These are phyloP conservation scores for Fusarium camptoceras DNA, from an alignment of 2,329 filamentous ascomycete genomes.

Conservation along the genomic window DNA sequence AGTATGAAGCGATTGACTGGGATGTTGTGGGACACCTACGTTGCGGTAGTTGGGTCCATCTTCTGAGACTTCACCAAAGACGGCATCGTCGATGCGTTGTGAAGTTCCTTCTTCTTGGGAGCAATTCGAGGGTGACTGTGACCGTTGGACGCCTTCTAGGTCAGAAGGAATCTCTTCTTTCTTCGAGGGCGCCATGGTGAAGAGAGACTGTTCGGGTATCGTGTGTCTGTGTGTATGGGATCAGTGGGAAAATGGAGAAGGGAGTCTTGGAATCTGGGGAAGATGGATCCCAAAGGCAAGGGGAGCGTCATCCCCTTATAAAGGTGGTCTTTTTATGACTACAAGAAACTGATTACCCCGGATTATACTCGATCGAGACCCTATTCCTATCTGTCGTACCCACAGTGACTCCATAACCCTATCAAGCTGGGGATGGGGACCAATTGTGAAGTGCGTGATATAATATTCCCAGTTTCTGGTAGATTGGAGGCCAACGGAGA, in stretches of 20 bases:
- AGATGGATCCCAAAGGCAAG: slow-evolving; percentile 15
- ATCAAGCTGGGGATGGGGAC: slow-evolving; percentile 3
- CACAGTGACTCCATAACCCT: slow-evolving; percentile 19
- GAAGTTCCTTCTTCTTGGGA: slow-evolving; percentile 9
- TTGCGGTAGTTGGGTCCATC: slow-evolving; percentile 26
- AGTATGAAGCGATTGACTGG: not conserved
- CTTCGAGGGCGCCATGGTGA: slow-evolving; percentile 8
- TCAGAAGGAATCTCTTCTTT: slow-evolving; percentile 23
- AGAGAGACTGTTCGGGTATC: not conserved
- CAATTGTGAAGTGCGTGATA: slow-evolving; percentile 8
- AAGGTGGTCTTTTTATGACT: slow-evolving; percentile 18
- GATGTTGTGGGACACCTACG: not conserved
- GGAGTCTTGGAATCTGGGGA: slow-evolving; percentile 24
- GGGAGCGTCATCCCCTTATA: slow-evolving; percentile 17
- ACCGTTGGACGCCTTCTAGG: slow-evolving; percentile 3
- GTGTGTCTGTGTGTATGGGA: not conserved
- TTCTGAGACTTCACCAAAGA: slow-evolving; percentile 23
- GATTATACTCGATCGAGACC: slow-evolving; percentile 26
- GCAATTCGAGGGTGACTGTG: not conserved
- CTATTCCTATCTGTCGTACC: slow-evolving; percentile 15
- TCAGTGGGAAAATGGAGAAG: not conserved
- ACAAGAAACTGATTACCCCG: slow-evolving; percentile 31
- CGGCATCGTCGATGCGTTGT: slow-evolving; percentile 13
- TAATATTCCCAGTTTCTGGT: not conserved
- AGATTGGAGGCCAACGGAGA: not conserved